Percentiles rank a stretch among this genome's conserved stretches.
These are phyloP conservation scores for Colletotrichum cordylinicola DNA, from an alignment of 2,329 filamentous ascomycete genomes.

Conservation along the genomic window DNA sequence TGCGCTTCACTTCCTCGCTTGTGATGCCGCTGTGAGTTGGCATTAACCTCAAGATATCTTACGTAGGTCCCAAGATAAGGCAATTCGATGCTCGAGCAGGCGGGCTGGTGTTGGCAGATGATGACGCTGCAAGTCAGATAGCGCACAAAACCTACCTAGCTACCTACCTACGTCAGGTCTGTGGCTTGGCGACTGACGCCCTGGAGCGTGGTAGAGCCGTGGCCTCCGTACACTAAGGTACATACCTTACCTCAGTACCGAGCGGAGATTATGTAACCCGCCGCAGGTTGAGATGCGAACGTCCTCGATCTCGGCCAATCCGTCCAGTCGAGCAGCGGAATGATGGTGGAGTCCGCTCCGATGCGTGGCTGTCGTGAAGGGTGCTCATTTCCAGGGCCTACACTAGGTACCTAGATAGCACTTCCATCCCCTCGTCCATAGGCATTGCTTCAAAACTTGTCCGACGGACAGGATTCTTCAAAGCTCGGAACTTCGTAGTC, in stretches of 20 bases:
- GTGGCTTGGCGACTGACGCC: neutral
- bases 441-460: neutral
- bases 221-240: no score
- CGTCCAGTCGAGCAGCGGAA: neutral
- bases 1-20: neutral
- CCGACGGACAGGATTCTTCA: neutral
- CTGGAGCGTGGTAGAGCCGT: neutral
- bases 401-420: no score
- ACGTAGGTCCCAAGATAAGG: neutral
- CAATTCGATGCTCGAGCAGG: neutral
- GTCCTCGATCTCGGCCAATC: neutral
- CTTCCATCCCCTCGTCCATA: neutral
- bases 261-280: neutral
- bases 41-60: neutral
- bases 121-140: slow-evolving; percentile 5
- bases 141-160: neutral
- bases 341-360: neutral
- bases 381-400: no score
- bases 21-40: neutral
- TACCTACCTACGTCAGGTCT: slow-evolving; percentile 19
- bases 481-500: neutral
- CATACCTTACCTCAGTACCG: no score
- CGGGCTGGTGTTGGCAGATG: neutral
- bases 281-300: neutral
- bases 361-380: neutral